These are phyloP conservation scores for Vanderwaltozyma tropicalis DNA, from an alignment of 805 yeast genomes.

Conservation along the genomic window DNA sequence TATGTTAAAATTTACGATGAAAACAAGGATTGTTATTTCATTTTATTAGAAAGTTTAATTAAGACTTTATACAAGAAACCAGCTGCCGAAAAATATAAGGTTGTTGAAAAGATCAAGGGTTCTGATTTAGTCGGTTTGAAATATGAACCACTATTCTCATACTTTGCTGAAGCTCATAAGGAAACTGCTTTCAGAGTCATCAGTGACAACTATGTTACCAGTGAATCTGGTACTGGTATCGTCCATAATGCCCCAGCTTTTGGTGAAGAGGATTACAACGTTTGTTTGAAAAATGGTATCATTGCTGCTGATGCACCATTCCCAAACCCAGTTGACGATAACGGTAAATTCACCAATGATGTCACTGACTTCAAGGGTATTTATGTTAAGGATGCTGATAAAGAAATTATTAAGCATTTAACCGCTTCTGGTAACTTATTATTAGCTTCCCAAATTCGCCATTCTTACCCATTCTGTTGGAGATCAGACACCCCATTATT, in stretches of 20 bases:
- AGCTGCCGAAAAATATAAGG: slow-evolving; percentile 71
- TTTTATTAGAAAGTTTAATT: slow-evolving; percentile 73
- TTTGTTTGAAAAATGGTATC: slow-evolving; percentile 65
- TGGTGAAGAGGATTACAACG: slow-evolving; percentile 96
- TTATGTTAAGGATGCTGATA: slow-evolving; percentile 94
- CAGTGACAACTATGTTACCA: slow-evolving; percentile 73
- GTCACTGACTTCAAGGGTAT: slow-evolving; percentile 69
- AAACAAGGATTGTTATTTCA: slow-evolving; percentile 68
- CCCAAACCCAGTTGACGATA: slow-evolving; percentile 93
- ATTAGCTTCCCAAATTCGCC: slow-evolving; percentile 74
- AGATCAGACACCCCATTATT: slow-evolving; percentile 97
- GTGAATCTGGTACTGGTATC: slow-evolving; percentile 97
- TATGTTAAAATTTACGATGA: slow-evolving; percentile 90
- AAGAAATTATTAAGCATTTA: slow-evolving; percentile 73
- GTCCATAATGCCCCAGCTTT: slow-evolving; percentile 98
- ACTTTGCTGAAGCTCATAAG: slow-evolving; percentile 63
- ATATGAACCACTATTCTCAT: slow-evolving; percentile 77
- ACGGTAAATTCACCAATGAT: slow-evolving; percentile 70
- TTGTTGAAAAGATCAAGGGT: slow-evolving; percentile 76
- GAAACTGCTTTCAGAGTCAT: slow-evolving; percentile 77
- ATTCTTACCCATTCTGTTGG: slow-evolving; percentile 99
- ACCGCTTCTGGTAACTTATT: slow-evolving; percentile 69
- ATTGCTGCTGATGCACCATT: slow-evolving; percentile 58
- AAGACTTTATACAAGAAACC: slow-evolving; percentile 91
- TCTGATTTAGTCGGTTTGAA: slow-evolving; percentile 65